Base-by-base conservation (phyloP, 1,139 yeast genomes). In the Hemisphaericaspora xylofermentans region DNA sequence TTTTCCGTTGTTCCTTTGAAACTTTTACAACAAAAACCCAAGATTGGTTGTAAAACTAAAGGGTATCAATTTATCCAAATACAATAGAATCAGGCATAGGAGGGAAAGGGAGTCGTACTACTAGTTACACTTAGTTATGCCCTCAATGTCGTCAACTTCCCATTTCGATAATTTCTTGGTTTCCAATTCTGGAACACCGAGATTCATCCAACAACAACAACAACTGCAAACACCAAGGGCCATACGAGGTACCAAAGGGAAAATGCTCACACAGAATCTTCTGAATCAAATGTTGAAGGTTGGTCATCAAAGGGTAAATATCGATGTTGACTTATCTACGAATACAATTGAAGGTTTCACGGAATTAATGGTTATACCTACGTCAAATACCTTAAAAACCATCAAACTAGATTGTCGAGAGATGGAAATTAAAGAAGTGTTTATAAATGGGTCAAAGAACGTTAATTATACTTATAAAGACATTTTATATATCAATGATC, bases 321-420 rank as follows among this genome's bases (percentile, higher is more conserved):
- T 85, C 28, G 91, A 84, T 57, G 76, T 85, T 4, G 88, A 84
- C 57, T 61, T 85, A 33, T 73, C 81, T 16, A 63, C 66, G 31
- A 74, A 76, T 44, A 55, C 61, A 17, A 62, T 83, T 9, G 62
- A 63, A n/a, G 98, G 98, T 12, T 74, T 78, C 51, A 88, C 98
- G 0, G 97, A 89, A 57, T 66, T 93, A 28, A 84, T 94, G 2
- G 69, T 91, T 12, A 68, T 87, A 17, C 97, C 98, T 0, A 68
- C 82, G 2, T 79, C 82, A 15, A 76, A 79, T 9, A 60, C 69
- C 1, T 64, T 91, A 34, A 78, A 77, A 41, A 68, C 70, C 12
- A 70, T 93, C 25, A 77, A 78, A 42, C 67, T 93, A 41, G 98
- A 93, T 59, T 88, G 95, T 48, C 79, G 96, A 43, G 91, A 88